A percentile compares a stretch with the other conserved stretches of the same genome.
phyloP scores from a whole-genome alignment of 2,329 filamentous ascomycete genomes.

The Penicillium brevicompactum region DNA sequence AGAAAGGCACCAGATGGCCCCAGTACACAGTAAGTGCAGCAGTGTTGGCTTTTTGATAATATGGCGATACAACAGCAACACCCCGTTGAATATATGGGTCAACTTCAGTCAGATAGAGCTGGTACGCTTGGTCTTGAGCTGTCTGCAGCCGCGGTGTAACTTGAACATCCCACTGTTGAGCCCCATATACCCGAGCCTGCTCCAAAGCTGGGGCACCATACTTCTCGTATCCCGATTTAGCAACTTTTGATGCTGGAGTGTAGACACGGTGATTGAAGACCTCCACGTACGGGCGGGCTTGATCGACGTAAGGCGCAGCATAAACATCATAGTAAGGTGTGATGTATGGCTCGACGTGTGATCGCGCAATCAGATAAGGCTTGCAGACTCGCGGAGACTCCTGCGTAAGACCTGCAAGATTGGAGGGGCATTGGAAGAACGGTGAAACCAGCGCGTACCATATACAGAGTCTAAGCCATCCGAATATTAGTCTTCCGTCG shows the following conservation, averaged over 20 bases:
- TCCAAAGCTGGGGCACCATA: conserved; percentile 75
- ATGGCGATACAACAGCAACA: conserved; percentile 64
- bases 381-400: conserved; percentile 77
- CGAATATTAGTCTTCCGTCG: conserved; percentile 10
- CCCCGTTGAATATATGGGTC: conserved; percentile 72
- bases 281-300: conserved; percentile 71
- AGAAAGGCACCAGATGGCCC: conserved; percentile 72
- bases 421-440: conserved; percentile 78
- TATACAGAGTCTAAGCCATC: conserved; percentile 64
- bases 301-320: conserved; percentile 77
- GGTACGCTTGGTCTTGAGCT: conserved; percentile 62
- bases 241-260: conserved; percentile 66
- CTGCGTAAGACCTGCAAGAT: conserved; percentile 66
- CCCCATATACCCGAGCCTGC: conserved; percentile 66
- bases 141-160: conserved; percentile 73
- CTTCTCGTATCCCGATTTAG: conserved; percentile 61
- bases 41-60: conserved; percentile 74
- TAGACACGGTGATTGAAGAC: conserved; percentile 63
- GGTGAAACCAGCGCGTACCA: conserved; percentile 87
- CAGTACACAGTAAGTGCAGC: conserved; percentile 31
- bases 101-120: conserved; percentile 70
- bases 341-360: conserved; percentile 71
- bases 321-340: conserved; percentile 85
- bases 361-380: conserved; percentile 70
- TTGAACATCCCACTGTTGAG: conserved; percentile 75